Evolutionary conservation across 768 basidiomycete species (phyloP).

Genomic region (Tulasnella sp.): DNA sequence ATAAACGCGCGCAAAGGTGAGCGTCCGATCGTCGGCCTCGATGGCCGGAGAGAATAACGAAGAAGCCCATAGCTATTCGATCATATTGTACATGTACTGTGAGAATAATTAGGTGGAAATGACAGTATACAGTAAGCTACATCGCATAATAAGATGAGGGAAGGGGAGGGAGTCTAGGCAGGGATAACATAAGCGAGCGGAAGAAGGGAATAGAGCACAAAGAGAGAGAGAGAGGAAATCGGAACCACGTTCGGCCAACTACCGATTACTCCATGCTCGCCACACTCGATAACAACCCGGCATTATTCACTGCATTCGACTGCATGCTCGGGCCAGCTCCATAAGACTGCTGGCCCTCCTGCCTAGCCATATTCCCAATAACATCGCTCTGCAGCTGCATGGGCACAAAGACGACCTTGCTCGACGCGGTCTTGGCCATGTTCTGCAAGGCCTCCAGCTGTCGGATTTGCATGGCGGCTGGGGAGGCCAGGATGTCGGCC

Average conservation of each 20-base stretch:
- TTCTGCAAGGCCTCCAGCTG: constrained; percentile 92
- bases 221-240: not conserved
- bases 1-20: not conserved
- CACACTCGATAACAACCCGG: not conserved
- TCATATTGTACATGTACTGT: not conserved
- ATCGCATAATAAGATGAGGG: not conserved
- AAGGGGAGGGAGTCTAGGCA: not conserved
- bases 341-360: not conserved
- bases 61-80: not conserved
- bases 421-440: constrained; percentile 83
- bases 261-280: not conserved
- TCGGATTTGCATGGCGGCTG: constrained; percentile 96
- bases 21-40: not conserved
- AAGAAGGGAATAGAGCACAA: not conserved
- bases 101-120: not conserved
- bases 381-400: constrained; percentile 40
- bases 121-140: not conserved
- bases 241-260: not conserved
- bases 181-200: not conserved
- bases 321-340: not conserved
- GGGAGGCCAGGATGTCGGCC: constrained; percentile 87
- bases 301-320: not conserved
- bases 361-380: constrained; percentile 1
- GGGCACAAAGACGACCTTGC: constrained; percentile 91
- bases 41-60: not conserved